These are phyloP conservation scores for Breviolum minutum DNA, from an alignment of 73 alveolate genomes.

Conservation along the genomic window DNA sequence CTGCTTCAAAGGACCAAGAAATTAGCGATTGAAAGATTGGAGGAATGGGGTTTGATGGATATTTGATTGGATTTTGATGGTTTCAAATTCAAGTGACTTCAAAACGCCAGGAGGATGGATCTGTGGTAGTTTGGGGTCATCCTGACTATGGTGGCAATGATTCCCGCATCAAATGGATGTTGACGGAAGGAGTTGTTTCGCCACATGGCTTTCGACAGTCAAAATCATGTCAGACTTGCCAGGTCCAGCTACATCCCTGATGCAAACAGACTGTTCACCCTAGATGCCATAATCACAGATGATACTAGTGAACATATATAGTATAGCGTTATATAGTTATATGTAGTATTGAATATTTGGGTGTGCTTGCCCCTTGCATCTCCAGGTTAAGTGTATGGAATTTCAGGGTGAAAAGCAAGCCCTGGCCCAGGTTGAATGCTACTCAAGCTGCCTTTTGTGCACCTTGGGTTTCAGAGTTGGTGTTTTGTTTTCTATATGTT, in stretches of 20 bases:
- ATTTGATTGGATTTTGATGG: neutral
- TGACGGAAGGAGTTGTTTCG: slow-evolving; percentile 51
- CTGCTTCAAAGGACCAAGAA: slow-evolving; percentile 34
- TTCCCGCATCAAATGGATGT: neutral
- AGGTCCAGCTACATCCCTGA: too few species aligned
- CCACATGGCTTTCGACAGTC: neutral
- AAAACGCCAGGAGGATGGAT: slow-evolving; percentile 38
- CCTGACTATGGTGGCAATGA: slow-evolving; percentile 56
- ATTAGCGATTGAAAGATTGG: neutral
- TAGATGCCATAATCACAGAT: too few species aligned
- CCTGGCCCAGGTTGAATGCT: neutral
- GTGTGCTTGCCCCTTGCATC: too few species aligned
- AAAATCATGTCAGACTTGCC: too few species aligned
- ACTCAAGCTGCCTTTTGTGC: slow-evolving; percentile 50
- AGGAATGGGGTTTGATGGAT: neutral
- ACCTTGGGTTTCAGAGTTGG: neutral
- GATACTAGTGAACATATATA: too few species aligned
- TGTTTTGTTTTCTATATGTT: too few species aligned
- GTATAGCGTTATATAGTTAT: too few species aligned
- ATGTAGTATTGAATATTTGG: too few species aligned
- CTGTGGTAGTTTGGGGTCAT: slow-evolving; percentile 83
- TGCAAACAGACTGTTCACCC: too few species aligned
- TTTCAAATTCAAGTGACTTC: neutral
- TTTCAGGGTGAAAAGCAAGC: too few species aligned
- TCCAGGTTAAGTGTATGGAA: too few species aligned